Evolutionary conservation across 805 yeast species (phyloP), one percentile per base, ranked within the genome.

Genomic region (Diddensiella transvaalensis): DNA sequence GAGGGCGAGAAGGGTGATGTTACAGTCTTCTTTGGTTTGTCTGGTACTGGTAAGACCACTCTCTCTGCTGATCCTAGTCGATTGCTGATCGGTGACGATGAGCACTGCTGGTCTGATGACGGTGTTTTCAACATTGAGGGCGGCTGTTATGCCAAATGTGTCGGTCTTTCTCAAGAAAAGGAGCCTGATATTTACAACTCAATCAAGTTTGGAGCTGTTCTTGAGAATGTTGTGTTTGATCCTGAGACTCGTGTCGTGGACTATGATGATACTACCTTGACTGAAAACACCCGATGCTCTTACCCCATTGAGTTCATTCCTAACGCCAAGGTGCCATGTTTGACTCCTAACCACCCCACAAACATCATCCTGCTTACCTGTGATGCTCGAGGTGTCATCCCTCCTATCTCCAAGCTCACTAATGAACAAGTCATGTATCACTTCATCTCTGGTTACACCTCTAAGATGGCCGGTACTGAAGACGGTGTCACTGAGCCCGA

Each of bases 111-210:
- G 99, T 87, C 97, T 17, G 95, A 91, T 71, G 76, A 85, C 60
- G 99, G 99, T 74, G 97, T 91, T 51, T 91, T 91, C 83, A 93
- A 93, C 80, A 90, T 91, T 64, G 99, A 91, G 76, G 99, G 99
- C 71, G 99, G 99, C 58, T 91, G 99, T 78, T 91, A 91, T 76
- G 98, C 98, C 63, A 91, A 91, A 75, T 90, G 97, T 76, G 76
- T 91, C 57, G 96, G 87, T 63, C 77, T 91, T 57, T 74, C 87
- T 44, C 83, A 76, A 56, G 97, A 87, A 73, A 91, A 85, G 73
- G 99, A 91, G 77, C 99, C 99, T 44, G 99, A 91, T 75, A 91
- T 91, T 68, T 93, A 82, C 79, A 81, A 88, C 70, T 95, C 98
- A 40, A 87, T 91, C 72, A 85, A 78, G 70, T 91, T 89, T 63